Base-by-base conservation (phyloP, 495 filamentous ascomycete genomes). In the Daldinia caldariorum region DNA sequence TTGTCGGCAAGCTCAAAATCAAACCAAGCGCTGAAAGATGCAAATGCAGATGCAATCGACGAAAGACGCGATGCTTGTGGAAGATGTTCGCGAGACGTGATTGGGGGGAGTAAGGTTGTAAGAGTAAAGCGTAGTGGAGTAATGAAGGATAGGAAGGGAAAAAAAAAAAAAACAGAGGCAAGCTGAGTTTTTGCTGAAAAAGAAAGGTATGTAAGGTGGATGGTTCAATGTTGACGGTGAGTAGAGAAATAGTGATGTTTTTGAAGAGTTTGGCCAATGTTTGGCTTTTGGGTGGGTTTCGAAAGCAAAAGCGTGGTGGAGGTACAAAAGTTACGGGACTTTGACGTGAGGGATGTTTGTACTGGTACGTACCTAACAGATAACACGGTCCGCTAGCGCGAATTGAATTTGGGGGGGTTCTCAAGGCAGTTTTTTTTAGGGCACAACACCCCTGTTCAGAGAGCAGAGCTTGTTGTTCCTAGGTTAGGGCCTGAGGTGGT, bases 201-300 rank as follows among this genome's bases (percentile, higher is more conserved):
- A 12, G 9, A 10, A 56, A 55, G 7, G 53, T 56, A 56, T 34
- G 53, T 56, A 34, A 58, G 39, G 26, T 56, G 22, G 50, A 32
- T 68, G 67, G 60, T 58, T 60, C n/a, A 16, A 56, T 50, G 37
- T 73, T 61, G 53, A 57, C 61, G 69, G 66, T 73, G 71, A 59
- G 56, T 32, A 16, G 61, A 49, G 62, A 70, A 37, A 47, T 43
- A 37, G 56, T 75, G 66, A 68, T 76, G 74, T 76, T 78, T 76
- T 74, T 71, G 63, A 73, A 50, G 43, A 65, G 63, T 60, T 49
- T 10, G 66, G 65, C 50, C 66, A 67, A 73, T 75, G 74, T 76
- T 74, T 76, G 67, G 74, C 39, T 67, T 71, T 69, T 59, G 63
- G 54, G 53, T 67, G 51, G 69, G 63, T 45, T 34, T 35, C 29